Conservation (phyloP, 2,329 filamentous ascomycete genomes). For the Colletotrichum chrysophilum region DNA sequence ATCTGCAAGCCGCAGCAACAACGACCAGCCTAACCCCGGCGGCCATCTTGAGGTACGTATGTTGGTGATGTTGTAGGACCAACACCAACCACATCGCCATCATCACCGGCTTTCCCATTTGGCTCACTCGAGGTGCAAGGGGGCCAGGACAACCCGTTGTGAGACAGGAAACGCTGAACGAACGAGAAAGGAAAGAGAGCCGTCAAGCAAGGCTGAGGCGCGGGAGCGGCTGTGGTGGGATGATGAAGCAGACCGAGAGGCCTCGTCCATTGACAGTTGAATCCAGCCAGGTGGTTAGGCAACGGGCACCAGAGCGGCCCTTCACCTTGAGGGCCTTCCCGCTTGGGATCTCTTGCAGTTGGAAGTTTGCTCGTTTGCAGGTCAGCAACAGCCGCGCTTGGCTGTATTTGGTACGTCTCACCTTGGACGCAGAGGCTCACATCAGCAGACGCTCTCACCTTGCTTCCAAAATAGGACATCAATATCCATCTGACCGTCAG, state of each 20-base stretch:
- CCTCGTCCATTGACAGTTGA: background rate
- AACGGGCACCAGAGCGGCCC: background rate
- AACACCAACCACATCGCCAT: background rate
- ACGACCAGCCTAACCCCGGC: background rate
- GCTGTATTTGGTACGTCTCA: background rate
- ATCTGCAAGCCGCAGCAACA: background rate
- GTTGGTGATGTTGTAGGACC: background rate
- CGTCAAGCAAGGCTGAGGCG: background rate
- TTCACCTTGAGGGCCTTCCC: background rate
- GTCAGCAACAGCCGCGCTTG: background rate
- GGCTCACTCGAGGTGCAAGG: background rate
- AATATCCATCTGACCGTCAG: background rate
- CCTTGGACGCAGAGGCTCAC: conserved; percentile 1
- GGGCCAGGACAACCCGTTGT: background rate
- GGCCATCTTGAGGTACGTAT: background rate
- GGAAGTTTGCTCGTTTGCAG: background rate
- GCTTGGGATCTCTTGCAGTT: background rate
- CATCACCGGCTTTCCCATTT: background rate
- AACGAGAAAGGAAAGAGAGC: background rate
- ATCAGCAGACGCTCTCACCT: background rate
- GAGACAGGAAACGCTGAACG: background rate
- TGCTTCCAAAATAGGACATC: background rate
- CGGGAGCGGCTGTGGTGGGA: background rate
- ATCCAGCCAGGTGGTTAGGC: conserved; percentile 4
- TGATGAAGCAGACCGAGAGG: background rate